Conservation (phyloP, 2,329 filamentous ascomycete species). For the Cladorrhinum sp. region DNA sequence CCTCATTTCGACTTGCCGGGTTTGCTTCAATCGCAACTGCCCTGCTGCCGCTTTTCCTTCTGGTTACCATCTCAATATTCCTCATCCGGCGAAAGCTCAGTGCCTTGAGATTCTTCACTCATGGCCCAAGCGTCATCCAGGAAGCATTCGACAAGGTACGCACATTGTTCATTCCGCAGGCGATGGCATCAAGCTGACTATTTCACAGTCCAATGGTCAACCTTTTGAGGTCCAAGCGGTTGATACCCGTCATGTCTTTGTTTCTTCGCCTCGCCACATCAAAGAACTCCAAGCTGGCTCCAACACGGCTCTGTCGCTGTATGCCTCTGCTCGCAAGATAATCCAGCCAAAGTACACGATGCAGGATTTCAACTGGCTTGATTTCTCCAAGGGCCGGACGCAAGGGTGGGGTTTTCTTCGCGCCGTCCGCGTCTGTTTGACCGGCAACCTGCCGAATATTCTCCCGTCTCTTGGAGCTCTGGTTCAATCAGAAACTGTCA, state of each 20-base stretch:
- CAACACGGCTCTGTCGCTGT: not conserved
- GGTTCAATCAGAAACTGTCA: not conserved
- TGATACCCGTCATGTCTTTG: not conserved
- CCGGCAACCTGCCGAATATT: not conserved
- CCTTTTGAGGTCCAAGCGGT: not conserved
- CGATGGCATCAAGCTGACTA: not conserved
- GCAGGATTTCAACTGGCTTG: constrained; percentile 33
- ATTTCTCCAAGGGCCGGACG: constrained; percentile 22
- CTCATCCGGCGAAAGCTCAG: not conserved
- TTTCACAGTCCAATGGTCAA: not conserved
- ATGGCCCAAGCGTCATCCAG: not conserved
- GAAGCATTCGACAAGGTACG: not conserved
- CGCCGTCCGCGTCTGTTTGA: not conserved
- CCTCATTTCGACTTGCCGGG: not conserved
- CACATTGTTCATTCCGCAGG: not conserved
- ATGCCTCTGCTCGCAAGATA: not conserved
- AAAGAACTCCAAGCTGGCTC: not conserved
- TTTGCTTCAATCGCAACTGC: not conserved
- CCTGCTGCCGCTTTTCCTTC: not conserved
- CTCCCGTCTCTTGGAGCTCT: constrained; percentile 11
- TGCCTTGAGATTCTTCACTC: not conserved
- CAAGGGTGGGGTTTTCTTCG: constrained; percentile 29
- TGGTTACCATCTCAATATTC: not conserved
- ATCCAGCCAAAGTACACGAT: constrained; percentile 28
- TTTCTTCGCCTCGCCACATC: not conserved